These are phyloP conservation scores for Xylaria scruposa DNA, from an alignment of 495 filamentous ascomycete genomes.

Conservation along the genomic window DNA sequence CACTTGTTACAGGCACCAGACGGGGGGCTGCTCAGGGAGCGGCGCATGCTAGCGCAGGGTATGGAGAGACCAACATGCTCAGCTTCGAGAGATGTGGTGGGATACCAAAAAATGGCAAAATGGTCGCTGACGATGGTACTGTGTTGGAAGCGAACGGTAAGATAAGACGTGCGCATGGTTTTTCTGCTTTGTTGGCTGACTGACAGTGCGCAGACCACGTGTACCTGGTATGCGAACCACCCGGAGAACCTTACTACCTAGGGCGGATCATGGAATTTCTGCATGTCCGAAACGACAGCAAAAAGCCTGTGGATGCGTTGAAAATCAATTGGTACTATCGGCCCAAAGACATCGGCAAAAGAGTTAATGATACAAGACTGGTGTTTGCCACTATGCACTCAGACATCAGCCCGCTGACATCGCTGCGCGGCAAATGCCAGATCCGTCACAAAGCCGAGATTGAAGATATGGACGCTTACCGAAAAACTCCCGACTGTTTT, in stretches of 20 bases:
- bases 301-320: conserved; percentile 80
- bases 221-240: conserved; percentile 96
- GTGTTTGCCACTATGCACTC: conserved; percentile 99
- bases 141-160: conserved; percentile 83
- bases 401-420: conserved; percentile 89
- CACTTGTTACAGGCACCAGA: conserved; percentile 46
- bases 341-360: conserved; percentile 92
- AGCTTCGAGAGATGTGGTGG: conserved; percentile 77
- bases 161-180: conserved; percentile 39
- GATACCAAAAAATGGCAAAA: conserved; percentile 74
- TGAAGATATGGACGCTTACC: conserved; percentile 78
- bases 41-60: conserved; percentile 37
- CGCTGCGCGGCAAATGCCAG: conserved; percentile 89
- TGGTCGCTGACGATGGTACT: conserved; percentile 91
- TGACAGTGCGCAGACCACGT: conserved; percentile 75
- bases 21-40: conserved; percentile 39
- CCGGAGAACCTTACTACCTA: conserved; percentile 97
- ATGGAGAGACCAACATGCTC: conserved; percentile 77
- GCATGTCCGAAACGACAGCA: conserved; percentile 74
- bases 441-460: conserved; percentile 90
- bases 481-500: conserved; percentile 82
- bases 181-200: conserved; percentile 28
- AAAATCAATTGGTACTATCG: conserved; percentile 98
- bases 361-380: conserved; percentile 84
- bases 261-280: conserved; percentile 98